A percentile compares a stretch with the other conserved stretches of the same genome.
Conservation (phyloP, 176 grass and related monocot species). For the Triticum timopheevii region DNA sequence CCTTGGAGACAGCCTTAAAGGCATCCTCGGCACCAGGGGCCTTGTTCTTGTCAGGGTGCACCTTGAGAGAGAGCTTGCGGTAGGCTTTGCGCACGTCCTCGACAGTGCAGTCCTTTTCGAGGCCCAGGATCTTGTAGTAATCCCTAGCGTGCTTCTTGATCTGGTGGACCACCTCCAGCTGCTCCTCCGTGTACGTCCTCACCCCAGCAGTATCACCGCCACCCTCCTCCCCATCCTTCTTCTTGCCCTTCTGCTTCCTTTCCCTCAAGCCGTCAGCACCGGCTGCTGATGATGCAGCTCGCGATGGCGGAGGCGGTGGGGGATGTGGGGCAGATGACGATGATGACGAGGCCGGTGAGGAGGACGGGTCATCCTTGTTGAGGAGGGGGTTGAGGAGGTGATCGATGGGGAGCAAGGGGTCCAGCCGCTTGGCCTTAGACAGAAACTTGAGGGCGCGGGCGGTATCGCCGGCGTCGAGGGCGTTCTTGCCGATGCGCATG, state of each 20-base stretch:
- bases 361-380: slow-evolving; percentile 25
- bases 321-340: slow-evolving; percentile 37
- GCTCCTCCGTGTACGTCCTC: slow-evolving; percentile 70
- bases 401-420: slow-evolving; percentile 74
- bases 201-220: background rate
- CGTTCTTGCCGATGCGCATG: slow-evolving; percentile 74
- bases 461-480: slow-evolving; percentile 62
- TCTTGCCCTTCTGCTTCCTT: slow-evolving; percentile 52
- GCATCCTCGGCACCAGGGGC: slow-evolving; percentile 87
- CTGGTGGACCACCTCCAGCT: slow-evolving; percentile 69
- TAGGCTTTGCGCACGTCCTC: slow-evolving; percentile 97
- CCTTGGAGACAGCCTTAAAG: slow-evolving; percentile 93
- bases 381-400: slow-evolving; percentile 51
- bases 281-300: background rate
- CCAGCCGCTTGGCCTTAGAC: slow-evolving; percentile 82
- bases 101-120: slow-evolving; percentile 72
- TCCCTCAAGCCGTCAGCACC: slow-evolving; percentile 32
- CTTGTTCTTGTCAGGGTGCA: slow-evolving; percentile 97
- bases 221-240: slow-evolving; percentile 30
- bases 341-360: slow-evolving; percentile 22
- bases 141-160: slow-evolving; percentile 80
- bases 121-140: slow-evolving; percentile 83
- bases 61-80: slow-evolving; percentile 94
- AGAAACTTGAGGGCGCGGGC: slow-evolving; percentile 80
- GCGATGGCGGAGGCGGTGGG: background rate